phyloP scores from a whole-genome alignment of 768 basidiomycete species.

The Paxillus involutus region DNA sequence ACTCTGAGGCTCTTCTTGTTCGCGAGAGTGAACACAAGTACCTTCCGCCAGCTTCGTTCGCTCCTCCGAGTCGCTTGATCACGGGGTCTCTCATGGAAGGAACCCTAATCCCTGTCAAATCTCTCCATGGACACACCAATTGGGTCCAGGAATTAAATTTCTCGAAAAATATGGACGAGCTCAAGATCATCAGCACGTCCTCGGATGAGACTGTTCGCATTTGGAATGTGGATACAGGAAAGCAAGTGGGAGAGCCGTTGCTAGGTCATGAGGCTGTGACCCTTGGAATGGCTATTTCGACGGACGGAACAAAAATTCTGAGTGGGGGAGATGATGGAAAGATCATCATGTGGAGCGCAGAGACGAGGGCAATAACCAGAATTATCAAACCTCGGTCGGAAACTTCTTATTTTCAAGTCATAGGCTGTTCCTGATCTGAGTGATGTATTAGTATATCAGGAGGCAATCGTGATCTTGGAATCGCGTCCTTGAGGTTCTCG shows the following conservation, averaged over 20 bases:
- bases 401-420: too few species aligned
- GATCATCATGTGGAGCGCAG: slow-evolving; percentile 13
- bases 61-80: too few species aligned
- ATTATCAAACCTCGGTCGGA: not conserved
- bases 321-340: slow-evolving; percentile 7
- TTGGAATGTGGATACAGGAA: not conserved
- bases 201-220: not conserved
- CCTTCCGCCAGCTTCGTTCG: too few species aligned
- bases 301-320: slow-evolving; percentile 10
- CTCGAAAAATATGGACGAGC: too few species aligned
- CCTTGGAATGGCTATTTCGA: slow-evolving; percentile 7
- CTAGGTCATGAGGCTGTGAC: slow-evolving; percentile 1
- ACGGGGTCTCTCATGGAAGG: too few species aligned
- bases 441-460: too few species aligned
- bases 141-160: too few species aligned
- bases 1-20: too few species aligned
- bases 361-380: slow-evolving; percentile 24
- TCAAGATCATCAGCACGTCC: not conserved
- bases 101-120: too few species aligned
- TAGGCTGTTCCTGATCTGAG: not conserved
- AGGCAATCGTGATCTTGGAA: not conserved
- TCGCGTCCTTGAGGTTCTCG: slow-evolving; percentile 5
- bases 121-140: too few species aligned
- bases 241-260: not conserved
- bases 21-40: too few species aligned